Evolutionary conservation across 129 eudicot genomes (phyloP).

Genomic region (Tanacetum coccineum): DNA sequence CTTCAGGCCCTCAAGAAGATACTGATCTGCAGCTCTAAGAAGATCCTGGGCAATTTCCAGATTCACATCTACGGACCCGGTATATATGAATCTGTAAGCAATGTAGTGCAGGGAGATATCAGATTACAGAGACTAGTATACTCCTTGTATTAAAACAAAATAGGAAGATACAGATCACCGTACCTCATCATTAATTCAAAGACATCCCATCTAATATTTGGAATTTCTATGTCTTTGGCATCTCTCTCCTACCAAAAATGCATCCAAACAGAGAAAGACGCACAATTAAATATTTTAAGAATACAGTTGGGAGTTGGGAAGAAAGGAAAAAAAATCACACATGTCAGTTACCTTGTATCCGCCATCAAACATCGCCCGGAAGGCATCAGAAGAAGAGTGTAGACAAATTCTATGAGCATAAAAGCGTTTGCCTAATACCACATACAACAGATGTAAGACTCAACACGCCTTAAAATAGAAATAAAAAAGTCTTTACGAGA

Average conservation of each 20-base stretch:
- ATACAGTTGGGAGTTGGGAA: not conserved
- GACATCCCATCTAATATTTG: constrained; percentile 67
- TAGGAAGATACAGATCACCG: not conserved
- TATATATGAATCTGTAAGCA: constrained; percentile 50
- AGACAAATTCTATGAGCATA: constrained; percentile 70
- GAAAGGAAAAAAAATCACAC: not conserved
- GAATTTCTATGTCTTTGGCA: constrained; percentile 60
- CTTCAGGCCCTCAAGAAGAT: constrained; percentile 58
- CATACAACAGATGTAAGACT: not conserved
- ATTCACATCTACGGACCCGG: constrained; percentile 53
- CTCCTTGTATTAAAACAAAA: not conserved
- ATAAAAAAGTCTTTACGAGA: not conserved
- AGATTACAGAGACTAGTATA: not conserved
- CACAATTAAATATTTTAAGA: not conserved
- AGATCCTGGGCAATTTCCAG: constrained; percentile 65
- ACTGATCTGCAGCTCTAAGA: constrained; percentile 66
- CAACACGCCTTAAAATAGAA: not conserved
- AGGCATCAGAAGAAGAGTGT: constrained; percentile 71
- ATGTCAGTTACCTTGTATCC: constrained; percentile 46
- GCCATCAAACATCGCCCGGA: constrained; percentile 76
- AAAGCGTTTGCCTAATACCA: constrained; percentile 47
- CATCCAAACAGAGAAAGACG: not conserved
- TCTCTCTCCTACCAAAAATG: constrained; percentile 47
- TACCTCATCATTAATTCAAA: constrained; percentile 73
- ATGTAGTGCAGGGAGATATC: not conserved